Evolutionary conservation across 2,329 filamentous ascomycete species (phyloP), one percentile per base, ranked within the genome.

Genomic region (Alternaria angustiovoidea): DNA sequence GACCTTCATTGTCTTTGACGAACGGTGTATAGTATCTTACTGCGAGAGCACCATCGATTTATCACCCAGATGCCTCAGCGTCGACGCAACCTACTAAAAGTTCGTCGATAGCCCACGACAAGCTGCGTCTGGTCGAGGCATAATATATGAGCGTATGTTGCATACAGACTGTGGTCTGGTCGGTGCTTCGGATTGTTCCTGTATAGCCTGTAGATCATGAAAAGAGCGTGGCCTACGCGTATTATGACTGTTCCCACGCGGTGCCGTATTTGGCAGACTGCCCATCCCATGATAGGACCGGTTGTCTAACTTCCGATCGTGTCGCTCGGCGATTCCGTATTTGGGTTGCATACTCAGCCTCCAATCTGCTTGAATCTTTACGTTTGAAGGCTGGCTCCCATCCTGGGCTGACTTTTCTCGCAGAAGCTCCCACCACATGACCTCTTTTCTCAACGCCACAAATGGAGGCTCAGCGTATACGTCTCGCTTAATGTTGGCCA

Each of bases 401-500:
- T 49, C 46, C 14, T 36, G 32, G 8, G 22, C 14, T 16, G 32
- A 8, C n/a, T 41, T 30, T 18, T 34, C n/a, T 6, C 26, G 18
- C 20, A 53, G 24, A 3, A 49, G 34, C n/a, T 57, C 54, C 20
- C 46, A 34, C 28, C 38, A 30, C 4, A 32, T 41, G 4, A 44
- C 46, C 39, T 57, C 46, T 9, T 51, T 36, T n/a, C 42, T 41
- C 8, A 59, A 30, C 1, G 51, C 34, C 5, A 38, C 7, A 9
- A 46, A 32, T 9, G 20, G 20, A 8, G 56, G 20, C 1, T 42
- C 56, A 5, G 51, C 36, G 9, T 59, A 54, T n/a, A 59, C 24
- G 4, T 54, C 41, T 34, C 56, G 42, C 6, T 41, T 36, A 9
- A 54, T 52, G 2, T 39, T 54, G 34, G 51, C 56, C 51, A 48